Conservation (phyloP, 1,139 yeast genomes). For the Pichia sp. region DNA sequence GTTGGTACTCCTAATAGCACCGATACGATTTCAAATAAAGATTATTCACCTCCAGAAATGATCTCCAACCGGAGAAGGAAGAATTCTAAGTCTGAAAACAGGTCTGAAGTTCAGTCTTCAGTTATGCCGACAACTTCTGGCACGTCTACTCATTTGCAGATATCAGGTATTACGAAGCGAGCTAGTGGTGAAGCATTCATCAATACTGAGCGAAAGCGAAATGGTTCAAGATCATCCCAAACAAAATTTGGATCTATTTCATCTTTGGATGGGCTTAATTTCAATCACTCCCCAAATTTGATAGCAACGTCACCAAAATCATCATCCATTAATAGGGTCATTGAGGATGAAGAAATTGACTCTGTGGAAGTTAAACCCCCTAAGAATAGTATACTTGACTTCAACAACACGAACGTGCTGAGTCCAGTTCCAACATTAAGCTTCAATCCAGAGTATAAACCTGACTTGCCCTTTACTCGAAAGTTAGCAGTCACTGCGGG, state of each 20-base stretch:
- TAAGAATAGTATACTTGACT: too few species aligned
- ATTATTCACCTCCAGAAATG: slow-evolving; percentile 57
- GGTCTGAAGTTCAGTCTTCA: background rate
- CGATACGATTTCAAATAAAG: background rate
- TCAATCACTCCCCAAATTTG: background rate
- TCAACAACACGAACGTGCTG: too few species aligned
- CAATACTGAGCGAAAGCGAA: slow-evolving; percentile 13
- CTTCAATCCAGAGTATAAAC: background rate
- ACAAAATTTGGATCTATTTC: slow-evolving; percentile 9
- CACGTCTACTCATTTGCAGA: background rate
- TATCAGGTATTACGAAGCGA: background rate
- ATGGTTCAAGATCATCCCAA: slow-evolving; percentile 8
- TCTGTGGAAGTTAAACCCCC: too few species aligned
- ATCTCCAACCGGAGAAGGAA: slow-evolving; percentile 47
- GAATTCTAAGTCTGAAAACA: slow-evolving; percentile 5
- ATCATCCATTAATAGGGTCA: slow-evolving; percentile 12
- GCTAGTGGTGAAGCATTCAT: slow-evolving; percentile 12
- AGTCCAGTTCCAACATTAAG: background rate
- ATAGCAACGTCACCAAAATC: slow-evolving; percentile 12
- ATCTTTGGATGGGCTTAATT: slow-evolving; percentile 5
- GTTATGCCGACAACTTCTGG: background rate
- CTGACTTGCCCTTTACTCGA: background rate
- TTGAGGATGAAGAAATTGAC: slow-evolving; percentile 15
- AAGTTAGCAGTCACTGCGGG: background rate
- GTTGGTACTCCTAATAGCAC: background rate